phyloP scores from a whole-genome alignment of 2,329 filamentous ascomycete genomes.

The Berkeleyomyces rouxiae region DNA sequence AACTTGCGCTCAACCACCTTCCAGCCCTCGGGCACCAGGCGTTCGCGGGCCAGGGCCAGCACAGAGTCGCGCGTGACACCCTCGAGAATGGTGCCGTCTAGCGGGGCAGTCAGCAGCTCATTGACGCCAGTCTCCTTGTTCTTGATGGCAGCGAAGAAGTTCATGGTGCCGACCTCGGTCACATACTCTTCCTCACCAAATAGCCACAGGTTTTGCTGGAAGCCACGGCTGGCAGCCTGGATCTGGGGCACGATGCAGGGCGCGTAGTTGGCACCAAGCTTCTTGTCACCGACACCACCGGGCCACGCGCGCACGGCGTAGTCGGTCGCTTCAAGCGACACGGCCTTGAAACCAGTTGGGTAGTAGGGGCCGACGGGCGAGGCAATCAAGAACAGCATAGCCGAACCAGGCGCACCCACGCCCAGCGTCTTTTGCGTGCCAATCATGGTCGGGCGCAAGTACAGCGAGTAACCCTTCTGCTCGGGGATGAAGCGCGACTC shows the following conservation, averaged over 20 bases:
- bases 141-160: slow-evolving; percentile 77
- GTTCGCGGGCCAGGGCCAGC: slow-evolving; percentile 69
- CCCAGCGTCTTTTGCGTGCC: slow-evolving; percentile 90
- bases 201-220: slow-evolving; percentile 96
- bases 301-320: slow-evolving; percentile 97
- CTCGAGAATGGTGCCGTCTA: slow-evolving; percentile 92
- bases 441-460: slow-evolving; percentile 92
- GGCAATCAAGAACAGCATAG: slow-evolving; percentile 86
- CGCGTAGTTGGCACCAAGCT: slow-evolving; percentile 98
- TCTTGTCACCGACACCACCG: slow-evolving; percentile 93
- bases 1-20: slow-evolving; percentile 75
- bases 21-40: slow-evolving; percentile 75
- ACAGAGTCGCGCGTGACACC: slow-evolving; percentile 90
- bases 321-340: slow-evolving; percentile 87
- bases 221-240: slow-evolving; percentile 75
- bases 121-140: slow-evolving; percentile 79
- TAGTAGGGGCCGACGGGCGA: slow-evolving; percentile 96
- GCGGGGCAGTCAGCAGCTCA: slow-evolving; percentile 83
- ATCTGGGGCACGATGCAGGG: slow-evolving; percentile 95
- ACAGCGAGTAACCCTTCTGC: slow-evolving; percentile 78
- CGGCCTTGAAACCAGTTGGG: slow-evolving; percentile 93
- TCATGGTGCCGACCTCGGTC: slow-evolving; percentile 98
- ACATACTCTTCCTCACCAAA: slow-evolving; percentile 92
- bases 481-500: slow-evolving; percentile 83
- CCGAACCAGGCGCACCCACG: slow-evolving; percentile 79